Percentiles rank a stretch among this genome's conserved stretches.
Conservation (phyloP, 345 rosid species). For the Turnera subulata region DNA sequence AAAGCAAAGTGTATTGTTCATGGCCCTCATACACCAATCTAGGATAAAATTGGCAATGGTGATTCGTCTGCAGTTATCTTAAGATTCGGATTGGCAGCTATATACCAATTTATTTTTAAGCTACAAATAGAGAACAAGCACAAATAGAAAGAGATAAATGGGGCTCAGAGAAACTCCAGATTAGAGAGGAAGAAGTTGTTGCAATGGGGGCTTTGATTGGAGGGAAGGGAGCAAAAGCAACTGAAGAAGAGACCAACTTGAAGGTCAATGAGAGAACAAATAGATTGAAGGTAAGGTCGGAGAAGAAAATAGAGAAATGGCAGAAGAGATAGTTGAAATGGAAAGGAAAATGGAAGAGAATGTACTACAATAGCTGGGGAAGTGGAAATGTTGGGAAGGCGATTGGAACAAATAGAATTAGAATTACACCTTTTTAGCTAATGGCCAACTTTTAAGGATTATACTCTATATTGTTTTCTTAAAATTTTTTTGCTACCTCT, state of each 20-base stretch:
- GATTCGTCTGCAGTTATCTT: conserved; percentile 57
- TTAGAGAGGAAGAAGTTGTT: conserved; percentile 81
- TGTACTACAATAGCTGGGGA: conserved; percentile 84
- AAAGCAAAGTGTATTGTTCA: conserved; percentile 95
- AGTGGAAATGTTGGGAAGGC: conserved; percentile 70
- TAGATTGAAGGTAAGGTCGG: conserved; percentile 51
- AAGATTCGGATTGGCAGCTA: conserved; percentile 76
- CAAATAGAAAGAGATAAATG: conserved; percentile 70
- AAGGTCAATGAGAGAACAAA: conserved; percentile 65
- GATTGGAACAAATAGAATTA: conserved; percentile 70
- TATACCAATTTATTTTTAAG: conserved; percentile 82
- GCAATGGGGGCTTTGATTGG: conserved; percentile 49
- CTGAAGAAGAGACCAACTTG: conserved; percentile 69
- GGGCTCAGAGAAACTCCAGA: conserved; percentile 62
- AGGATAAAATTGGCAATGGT: conserved; percentile 59
- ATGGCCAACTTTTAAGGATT: no score
- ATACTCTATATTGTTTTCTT: no score
- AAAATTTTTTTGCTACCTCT: no score
- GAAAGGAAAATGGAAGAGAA: conserved; percentile 95
- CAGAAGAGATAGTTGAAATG: conserved; percentile 74
- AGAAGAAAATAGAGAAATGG: conserved; percentile 76
- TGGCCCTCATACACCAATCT: conserved; percentile 67
- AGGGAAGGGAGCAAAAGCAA: conserved; percentile 44
- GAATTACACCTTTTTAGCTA: conserved; percentile 42
- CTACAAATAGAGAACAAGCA: conserved; percentile 83